phyloP scores from a whole-genome alignment of 2,329 filamentous ascomycete genomes.

The Colletotrichum sp. region DNA sequence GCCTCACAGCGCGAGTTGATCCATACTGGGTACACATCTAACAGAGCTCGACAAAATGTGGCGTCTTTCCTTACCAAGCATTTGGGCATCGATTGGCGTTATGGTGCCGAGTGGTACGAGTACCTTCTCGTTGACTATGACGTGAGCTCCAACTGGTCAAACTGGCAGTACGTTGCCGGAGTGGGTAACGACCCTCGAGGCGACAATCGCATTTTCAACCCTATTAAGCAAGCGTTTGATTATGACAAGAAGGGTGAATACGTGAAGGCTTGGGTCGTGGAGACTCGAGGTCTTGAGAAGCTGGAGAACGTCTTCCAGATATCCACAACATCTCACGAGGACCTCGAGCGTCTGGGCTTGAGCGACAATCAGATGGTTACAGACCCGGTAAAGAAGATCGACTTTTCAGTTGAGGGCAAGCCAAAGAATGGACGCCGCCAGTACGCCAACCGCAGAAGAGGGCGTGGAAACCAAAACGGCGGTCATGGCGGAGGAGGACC shows the following conservation, averaged over 20 bases:
- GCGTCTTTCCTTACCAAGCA: slow-evolving; percentile 78
- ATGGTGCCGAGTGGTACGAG: slow-evolving; percentile 86
- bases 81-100: slow-evolving; percentile 77
- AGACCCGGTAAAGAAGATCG: slow-evolving; percentile 67
- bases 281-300: slow-evolving; percentile 61
- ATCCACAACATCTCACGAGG: slow-evolving; percentile 66
- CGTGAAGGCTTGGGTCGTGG: slow-evolving; percentile 75
- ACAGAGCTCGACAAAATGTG: slow-evolving; percentile 78
- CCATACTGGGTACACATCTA: slow-evolving; percentile 79
- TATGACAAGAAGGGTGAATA: slow-evolving; percentile 76
- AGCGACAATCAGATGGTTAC: slow-evolving; percentile 68
- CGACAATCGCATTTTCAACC: slow-evolving; percentile 78
- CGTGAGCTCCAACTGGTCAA: slow-evolving; percentile 77
- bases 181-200: slow-evolving; percentile 81
- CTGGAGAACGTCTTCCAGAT: slow-evolving; percentile 71
- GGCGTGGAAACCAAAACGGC: slow-evolving; percentile 16
- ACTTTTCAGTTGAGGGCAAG: slow-evolving; percentile 64
- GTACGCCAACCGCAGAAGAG: slow-evolving; percentile 31
- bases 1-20: slow-evolving; percentile 77
- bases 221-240: slow-evolving; percentile 79
- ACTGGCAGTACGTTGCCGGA: slow-evolving; percentile 83
- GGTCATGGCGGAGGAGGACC: background rate
- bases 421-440: slow-evolving; percentile 41
- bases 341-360: slow-evolving; percentile 62
- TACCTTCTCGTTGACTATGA: slow-evolving; percentile 78